phyloP scores from a whole-genome alignment of 495 filamentous ascomycete species.

The Hypoxylon subgilvum region DNA sequence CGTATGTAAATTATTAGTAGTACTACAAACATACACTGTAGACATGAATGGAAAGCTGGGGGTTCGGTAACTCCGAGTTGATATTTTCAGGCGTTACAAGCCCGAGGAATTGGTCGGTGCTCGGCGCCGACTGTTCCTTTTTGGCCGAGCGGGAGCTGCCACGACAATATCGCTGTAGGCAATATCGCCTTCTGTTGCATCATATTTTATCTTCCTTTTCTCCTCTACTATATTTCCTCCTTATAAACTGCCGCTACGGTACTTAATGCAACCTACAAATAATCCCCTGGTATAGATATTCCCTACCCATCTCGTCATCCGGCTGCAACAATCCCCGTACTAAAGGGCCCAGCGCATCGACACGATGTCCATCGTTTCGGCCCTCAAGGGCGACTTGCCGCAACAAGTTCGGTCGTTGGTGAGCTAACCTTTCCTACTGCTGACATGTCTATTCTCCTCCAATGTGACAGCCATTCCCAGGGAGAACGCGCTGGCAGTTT shows the following conservation, averaged over 20 bases:
- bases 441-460: neutral
- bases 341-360: conserved; percentile 19
- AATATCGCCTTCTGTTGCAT: conserved; percentile 38
- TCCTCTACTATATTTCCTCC: neutral
- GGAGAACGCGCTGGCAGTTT: too few relatives aligned
- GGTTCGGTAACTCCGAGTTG: conserved; percentile 13
- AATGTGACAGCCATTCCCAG: neutral
- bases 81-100: too few relatives aligned
- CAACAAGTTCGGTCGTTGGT: conserved; percentile 77
- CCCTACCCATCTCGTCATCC: neutral
- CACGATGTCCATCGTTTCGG: conserved; percentile 54
- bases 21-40: too few relatives aligned
- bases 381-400: conserved; percentile 66
- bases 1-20: too few relatives aligned
- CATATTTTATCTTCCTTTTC: conserved; percentile 19
- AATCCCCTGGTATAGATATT: too few relatives aligned
- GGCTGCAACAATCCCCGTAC: too few relatives aligned
- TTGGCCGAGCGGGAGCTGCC: conserved; percentile 33
- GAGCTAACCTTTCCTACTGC: conserved; percentile 39
- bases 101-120: conserved; percentile 4
- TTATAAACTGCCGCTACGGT: too few relatives aligned
- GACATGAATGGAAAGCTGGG: too few relatives aligned
- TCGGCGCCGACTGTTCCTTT: conserved; percentile 38
- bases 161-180: conserved; percentile 19
- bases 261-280: too few relatives aligned